Conservation (phyloP, 176 grass and related monocot genomes). For the Oryza meridionalis region DNA sequence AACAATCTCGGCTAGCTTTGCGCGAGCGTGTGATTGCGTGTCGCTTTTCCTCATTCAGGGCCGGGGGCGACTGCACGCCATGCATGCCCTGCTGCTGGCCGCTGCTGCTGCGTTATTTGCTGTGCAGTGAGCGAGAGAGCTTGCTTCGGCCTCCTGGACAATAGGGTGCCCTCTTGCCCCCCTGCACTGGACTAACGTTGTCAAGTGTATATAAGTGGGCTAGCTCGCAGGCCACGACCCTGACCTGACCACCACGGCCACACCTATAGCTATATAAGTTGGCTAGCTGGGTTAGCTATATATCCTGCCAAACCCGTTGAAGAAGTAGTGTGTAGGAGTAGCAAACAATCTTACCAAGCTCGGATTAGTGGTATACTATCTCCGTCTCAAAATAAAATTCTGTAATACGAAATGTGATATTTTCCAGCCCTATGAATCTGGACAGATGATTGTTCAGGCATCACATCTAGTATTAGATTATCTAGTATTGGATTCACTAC, state of each 20-base stretch:
- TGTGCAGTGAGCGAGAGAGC: neutral
- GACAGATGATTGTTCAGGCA: too few relatives aligned
- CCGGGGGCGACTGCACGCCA: neutral
- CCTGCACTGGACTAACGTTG: constrained; percentile 17
- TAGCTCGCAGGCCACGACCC: neutral
- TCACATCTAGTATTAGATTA: too few relatives aligned
- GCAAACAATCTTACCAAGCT: too few relatives aligned
- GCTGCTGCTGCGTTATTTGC: neutral
- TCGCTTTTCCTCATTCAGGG: constrained; percentile 56
- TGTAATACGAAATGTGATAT: too few relatives aligned
- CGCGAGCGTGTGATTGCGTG: constrained; percentile 46
- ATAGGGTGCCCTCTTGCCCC: neutral
- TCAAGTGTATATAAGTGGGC: constrained; percentile 39
- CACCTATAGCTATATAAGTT: neutral
- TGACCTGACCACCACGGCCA: neutral
- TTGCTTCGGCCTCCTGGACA: constrained; percentile 2
- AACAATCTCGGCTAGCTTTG: constrained; percentile 14
- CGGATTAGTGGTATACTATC: too few relatives aligned
- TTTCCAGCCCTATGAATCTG: too few relatives aligned
- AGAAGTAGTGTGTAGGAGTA: too few relatives aligned
- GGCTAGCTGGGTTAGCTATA: neutral
- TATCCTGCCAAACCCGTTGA: neutral
- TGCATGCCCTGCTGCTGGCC: neutral
- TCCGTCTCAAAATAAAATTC: too few relatives aligned
- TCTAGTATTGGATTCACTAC: too few relatives aligned